A percentile compares a stretch with the other conserved stretches of the same genome.
Evolutionary conservation across 768 basidiomycete genomes (phyloP).

Genomic region (Tricholoma flavovirens): DNA sequence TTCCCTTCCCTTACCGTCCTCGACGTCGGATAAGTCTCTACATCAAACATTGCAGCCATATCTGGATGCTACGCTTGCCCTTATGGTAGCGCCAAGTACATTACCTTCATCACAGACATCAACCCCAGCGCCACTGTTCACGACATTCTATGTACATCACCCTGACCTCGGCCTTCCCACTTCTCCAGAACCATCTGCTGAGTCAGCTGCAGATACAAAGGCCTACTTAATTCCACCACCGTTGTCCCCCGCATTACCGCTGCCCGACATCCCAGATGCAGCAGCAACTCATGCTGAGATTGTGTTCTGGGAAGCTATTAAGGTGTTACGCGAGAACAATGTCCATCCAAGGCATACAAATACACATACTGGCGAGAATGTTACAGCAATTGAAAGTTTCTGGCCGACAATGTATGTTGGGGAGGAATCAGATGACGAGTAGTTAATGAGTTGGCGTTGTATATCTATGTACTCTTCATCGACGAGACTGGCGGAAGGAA

Average conservation of each 20-base stretch:
- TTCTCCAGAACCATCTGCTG: conserved; percentile 1
- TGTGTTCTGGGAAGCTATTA: conserved; percentile 45
- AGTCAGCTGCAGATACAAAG: conserved; percentile 3
- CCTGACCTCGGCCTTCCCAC: conserved; percentile 8
- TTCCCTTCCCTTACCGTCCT: conserved; percentile 38
- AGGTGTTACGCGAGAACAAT: conserved; percentile 18
- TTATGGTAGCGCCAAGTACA: conserved; percentile 11
- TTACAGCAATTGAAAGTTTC: conserved; percentile 10
- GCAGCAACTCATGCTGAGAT: conserved; percentile 52
- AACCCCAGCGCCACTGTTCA: conserved; percentile 39
- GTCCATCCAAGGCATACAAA: not conserved
- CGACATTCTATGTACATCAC: conserved; percentile 51
- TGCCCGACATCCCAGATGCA: conserved; percentile 51
- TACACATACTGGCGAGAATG: not conserved
- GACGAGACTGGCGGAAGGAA: too few species aligned
- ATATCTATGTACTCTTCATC: not conserved
- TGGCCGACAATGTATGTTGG: conserved; percentile 14
- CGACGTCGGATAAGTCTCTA: conserved; percentile 19
- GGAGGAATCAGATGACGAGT: conserved; percentile 11
- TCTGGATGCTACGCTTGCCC: conserved; percentile 40
- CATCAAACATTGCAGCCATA: conserved; percentile 52
- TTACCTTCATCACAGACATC: conserved; percentile 11
- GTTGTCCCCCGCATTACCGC: conserved; percentile 27
- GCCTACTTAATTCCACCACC: conserved; percentile 20
- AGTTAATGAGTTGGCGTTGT: conserved; percentile 1